These are phyloP conservation scores for Ceratocystis lukuohia DNA, from an alignment of 2,329 filamentous ascomycete genomes.

Conservation along the genomic window DNA sequence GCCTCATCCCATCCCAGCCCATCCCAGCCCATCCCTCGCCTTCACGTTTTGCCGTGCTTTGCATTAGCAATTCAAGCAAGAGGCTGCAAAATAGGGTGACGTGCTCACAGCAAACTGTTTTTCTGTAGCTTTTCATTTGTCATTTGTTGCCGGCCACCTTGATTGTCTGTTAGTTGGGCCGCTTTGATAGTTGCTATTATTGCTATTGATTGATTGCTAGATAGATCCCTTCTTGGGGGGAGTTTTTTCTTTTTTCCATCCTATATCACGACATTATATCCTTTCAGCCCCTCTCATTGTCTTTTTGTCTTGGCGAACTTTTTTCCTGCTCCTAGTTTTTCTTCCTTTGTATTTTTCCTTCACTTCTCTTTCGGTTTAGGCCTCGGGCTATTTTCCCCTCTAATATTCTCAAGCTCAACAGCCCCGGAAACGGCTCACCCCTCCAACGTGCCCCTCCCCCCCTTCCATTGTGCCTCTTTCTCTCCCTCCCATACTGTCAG, in stretches of 20 bases:
- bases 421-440: not conserved
- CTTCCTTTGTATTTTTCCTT: not conserved
- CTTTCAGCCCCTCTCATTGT: constrained; percentile 4
- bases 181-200: not conserved
- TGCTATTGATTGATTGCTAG: not conserved
- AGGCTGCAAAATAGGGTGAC: too few species aligned
- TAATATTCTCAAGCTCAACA: not conserved
- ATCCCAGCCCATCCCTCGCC: not conserved
- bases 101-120: too few species aligned
- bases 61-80: too few species aligned
- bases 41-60: not conserved
- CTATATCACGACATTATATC: constrained; percentile 8
- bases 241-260: not conserved
- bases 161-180: not conserved
- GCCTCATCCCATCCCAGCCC: not conserved
- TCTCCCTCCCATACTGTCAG: not conserved
- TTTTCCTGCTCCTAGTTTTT: not conserved
- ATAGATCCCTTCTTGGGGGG: not conserved
- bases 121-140: not conserved
- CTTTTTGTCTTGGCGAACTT: not conserved
- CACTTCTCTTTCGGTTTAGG: not conserved
- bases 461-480: not conserved
- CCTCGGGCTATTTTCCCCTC: not conserved
- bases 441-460: not conserved
- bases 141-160: not conserved